Evolutionary conservation across 805 yeast species (phyloP), one percentile per base, ranked within the genome.

Genomic region (Kockiozyma suomiensis): DNA sequence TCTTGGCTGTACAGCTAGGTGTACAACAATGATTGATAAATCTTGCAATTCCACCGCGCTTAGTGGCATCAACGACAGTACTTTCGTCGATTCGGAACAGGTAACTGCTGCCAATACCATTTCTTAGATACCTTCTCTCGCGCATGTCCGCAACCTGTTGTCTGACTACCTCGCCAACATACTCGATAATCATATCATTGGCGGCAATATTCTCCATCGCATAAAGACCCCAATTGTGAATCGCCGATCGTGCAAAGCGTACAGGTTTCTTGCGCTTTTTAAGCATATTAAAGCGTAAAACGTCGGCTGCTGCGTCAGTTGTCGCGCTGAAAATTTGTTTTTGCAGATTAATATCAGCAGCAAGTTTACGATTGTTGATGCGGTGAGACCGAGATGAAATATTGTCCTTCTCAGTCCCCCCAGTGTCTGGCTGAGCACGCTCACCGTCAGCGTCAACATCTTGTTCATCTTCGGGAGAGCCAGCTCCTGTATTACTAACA

Each of bases 191-290:
- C 97, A 94, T 93, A 73, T 94, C 99, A 66, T 85, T 88, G 0
- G 94, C 96, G n/a, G 90, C 88, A 70, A 94, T 94, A 1, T 96
- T 96, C 70, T 94, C 98, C 69, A 89, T 76, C 0, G 99, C 99
- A 74, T 91, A 94, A 41, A 94, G 76, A 0, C 99, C 99, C 99
- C 99, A 94, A 70, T 93, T 90, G 73, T 94, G 99, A 70, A 94
- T 94, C 0, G 97, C 96, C 1, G 97, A 91, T 55, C 98, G 80
- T 0, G 97, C 97, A 78, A 92, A 92, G n/a, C 94, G 87, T 7
- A 93, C 97, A 0, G 97, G 96, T 70, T 93, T 93, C 73, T 87
- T 89, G 64, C 97, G 82, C 70, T 90, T 91, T 66, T 90, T 88
- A 68, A 93, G 81, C 64, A 93, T 96, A 72, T 92, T 93, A 75